Percentiles rank a stretch among this genome's conserved stretches.
Evolutionary conservation across 1,139 yeast species (phyloP).

Genomic region (Pichia norvegensis): DNA sequence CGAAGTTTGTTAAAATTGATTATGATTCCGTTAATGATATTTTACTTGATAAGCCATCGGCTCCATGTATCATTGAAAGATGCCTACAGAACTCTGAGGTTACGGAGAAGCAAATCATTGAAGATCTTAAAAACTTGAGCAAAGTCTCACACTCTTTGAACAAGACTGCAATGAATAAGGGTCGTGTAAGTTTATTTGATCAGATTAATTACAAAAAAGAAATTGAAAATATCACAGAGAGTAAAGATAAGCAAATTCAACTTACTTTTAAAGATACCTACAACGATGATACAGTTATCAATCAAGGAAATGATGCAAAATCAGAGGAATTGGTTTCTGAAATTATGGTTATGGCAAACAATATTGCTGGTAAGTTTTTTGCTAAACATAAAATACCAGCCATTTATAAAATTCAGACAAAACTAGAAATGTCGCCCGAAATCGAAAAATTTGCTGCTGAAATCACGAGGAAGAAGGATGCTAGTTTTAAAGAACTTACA

Average conservation of each 20-base stretch:
- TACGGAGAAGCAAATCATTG: constrained; percentile 8
- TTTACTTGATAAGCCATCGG: constrained; percentile 20
- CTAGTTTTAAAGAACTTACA: constrained; percentile 19
- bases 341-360: constrained; percentile 73
- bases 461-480: constrained; percentile 23
- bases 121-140: constrained; percentile 32
- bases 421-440: constrained; percentile 25
- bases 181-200: constrained; percentile 20
- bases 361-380: constrained; percentile 50
- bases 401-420: constrained; percentile 45
- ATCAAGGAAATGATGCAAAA: constrained; percentile 9
- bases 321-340: constrained; percentile 67
- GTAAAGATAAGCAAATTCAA: constrained; percentile 17
- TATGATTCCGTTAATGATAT: constrained; percentile 43
- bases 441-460: constrained; percentile 20
- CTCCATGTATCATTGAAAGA: constrained; percentile 5
- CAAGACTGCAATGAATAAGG: constrained; percentile 23
- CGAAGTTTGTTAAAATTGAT: constrained; percentile 40
- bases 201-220: constrained; percentile 18
- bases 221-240: constrained; percentile 21
- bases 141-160: constrained; percentile 31
- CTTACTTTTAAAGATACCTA: constrained; percentile 19
- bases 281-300: constrained; percentile 11
- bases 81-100: constrained; percentile 9
- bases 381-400: constrained; percentile 43